Evolutionary conservation across 1,284 basidiomycete species (phyloP).

Genomic region (Vanrija humicola): DNA sequence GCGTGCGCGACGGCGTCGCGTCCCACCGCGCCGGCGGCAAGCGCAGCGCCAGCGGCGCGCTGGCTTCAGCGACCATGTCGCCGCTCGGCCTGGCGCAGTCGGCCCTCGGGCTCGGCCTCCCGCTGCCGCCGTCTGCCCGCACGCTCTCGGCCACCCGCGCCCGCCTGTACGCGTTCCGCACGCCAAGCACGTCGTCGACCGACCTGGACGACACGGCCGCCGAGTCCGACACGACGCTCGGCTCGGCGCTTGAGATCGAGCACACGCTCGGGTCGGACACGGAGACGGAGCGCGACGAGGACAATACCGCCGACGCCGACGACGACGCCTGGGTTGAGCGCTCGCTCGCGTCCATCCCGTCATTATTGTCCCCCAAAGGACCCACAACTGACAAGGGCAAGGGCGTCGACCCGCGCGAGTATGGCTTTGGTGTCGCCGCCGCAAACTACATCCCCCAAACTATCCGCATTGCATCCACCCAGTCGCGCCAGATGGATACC

Average conservation of each 20-base stretch:
- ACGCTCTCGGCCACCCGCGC: conserved; percentile 25
- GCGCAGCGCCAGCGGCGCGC: too few relatives aligned
- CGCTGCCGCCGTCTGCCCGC: conserved; percentile 2
- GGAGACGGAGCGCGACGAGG: conserved; percentile 3
- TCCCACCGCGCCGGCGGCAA: too few relatives aligned
- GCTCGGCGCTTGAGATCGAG: conserved; percentile 1
- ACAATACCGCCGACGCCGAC: background rate
- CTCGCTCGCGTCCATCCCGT: background rate
- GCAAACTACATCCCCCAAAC: background rate
- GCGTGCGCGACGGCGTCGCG: too few relatives aligned
- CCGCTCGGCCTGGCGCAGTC: conserved; percentile 1
- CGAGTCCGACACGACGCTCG: conserved; percentile 5
- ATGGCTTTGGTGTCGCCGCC: background rate
- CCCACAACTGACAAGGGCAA: conserved; percentile 2
- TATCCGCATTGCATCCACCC: background rate
- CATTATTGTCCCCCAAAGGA: background rate
- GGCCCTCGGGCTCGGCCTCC: conserved; percentile 21
- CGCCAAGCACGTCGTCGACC: background rate
- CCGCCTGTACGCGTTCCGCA: conserved; percentile 12
- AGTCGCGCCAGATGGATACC: background rate
- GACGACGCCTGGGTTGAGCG: conserved; percentile 5
- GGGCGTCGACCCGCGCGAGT: conserved; percentile 7
- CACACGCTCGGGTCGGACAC: background rate
- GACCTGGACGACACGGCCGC: conserved; percentile 15
- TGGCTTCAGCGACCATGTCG: too few relatives aligned